These are phyloP conservation scores for Aureobasidium sp. DNA, from an alignment of 2,329 filamentous ascomycete genomes.

Conservation along the genomic window DNA sequence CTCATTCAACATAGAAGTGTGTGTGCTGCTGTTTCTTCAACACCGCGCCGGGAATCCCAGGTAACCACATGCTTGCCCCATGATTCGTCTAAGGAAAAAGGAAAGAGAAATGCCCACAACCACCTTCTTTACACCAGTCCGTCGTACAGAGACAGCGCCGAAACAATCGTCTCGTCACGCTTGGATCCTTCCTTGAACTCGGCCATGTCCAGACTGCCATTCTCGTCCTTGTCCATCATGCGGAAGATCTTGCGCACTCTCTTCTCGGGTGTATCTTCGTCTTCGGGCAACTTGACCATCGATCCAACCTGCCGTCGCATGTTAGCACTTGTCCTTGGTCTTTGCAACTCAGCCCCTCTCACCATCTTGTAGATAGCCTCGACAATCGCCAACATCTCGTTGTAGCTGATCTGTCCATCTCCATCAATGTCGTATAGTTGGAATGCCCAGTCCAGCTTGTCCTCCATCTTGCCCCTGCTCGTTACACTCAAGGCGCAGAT, in stretches of 20 bases:
- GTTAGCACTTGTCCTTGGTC: conserved; percentile 3
- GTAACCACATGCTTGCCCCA: neutral
- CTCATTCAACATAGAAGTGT: neutral
- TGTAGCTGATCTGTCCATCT: conserved; percentile 97
- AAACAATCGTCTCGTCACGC: conserved; percentile 97
- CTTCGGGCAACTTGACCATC: conserved; percentile 97
- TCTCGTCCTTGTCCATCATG: conserved; percentile 99
- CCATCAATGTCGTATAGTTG: conserved; percentile 99
- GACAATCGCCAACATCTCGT: conserved; percentile 98
- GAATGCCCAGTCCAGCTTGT: conserved; percentile 99
- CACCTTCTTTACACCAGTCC: conserved; percentile 63
- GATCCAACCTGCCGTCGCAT: conserved; percentile 67
- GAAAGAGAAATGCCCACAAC: neutral
- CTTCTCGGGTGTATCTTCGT: conserved; percentile 98
- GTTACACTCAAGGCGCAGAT: conserved; percentile 97
- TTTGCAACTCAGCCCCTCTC: conserved; percentile 5
- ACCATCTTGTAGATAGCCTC: conserved; percentile 99
- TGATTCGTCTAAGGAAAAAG: neutral
- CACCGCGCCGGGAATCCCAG: neutral
- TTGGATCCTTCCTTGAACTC: conserved; percentile 99
- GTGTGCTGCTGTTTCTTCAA: neutral
- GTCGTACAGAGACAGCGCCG: conserved; percentile 90
- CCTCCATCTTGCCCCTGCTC: conserved; percentile 96
- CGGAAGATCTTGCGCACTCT: conserved; percentile 96
- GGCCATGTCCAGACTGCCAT: conserved; percentile 90